Evolutionary conservation across 257 asterid species (phyloP), one percentile per base, ranked within the genome.

Genomic region (Salvia splendens): DNA sequence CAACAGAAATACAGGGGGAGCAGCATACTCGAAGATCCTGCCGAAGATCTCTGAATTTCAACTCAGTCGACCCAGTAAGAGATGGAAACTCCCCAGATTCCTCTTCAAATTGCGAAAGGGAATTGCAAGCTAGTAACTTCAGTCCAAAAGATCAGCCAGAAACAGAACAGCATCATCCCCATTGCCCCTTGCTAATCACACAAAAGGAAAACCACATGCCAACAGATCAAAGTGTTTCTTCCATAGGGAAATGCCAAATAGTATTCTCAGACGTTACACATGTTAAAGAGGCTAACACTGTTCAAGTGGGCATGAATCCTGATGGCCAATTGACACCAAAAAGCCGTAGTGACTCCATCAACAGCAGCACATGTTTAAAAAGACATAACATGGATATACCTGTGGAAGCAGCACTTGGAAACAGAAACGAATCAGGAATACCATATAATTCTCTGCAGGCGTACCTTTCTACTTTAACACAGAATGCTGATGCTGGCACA

Each of bases 231-330:
- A 80, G 51, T 66, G 76, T 57, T 54, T 48, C 73, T 71, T 72
- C 79, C 60, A 82, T 78, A 77, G 89, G 89, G 61, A 89, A 86
- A 74, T 83, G 90, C 64, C 87, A 81, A 68, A 80, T 88, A 73
- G 75, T 84, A 61, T 85, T 83, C 85, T 89, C 95, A 4, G 86
- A 89, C 52, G 79, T 60, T 54, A 85, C 93, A 57, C 91, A 78
- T 24, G 95, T 87, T 61, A 83, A 89, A 83, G 92, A 80, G 79
- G 83, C 63, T 14, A 79, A 65, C 71, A 50, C 56, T 16, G 75
- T 51, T 62, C 81, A 75, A 67, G 75, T 65, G 68, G 68, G 72
- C 54, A 68, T 50, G 69, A 65, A 71, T 69, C 60, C 67, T 38
- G 61, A 59, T 35, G 49, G 70, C 43, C 80, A 65, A 33, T 38